Evolutionary conservation across 495 filamentous ascomycete species (phyloP), one percentile per base, ranked within the genome.

Genomic region (Achaetomiella virescens): DNA sequence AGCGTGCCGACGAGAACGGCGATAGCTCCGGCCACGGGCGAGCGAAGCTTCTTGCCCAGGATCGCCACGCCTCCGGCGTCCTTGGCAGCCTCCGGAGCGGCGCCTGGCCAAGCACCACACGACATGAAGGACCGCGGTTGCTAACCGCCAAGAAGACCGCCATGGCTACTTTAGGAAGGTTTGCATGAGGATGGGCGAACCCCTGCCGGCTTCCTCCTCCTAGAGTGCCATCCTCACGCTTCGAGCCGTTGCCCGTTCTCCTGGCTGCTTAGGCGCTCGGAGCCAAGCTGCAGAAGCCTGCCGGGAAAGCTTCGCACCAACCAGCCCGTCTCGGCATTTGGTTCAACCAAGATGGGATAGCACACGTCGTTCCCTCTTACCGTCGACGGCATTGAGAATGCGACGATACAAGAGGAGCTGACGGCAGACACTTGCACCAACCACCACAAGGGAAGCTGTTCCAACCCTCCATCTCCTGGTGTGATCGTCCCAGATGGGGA

Each of bases 131-230:
- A 7, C 33, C 42, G 6, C 41, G 29, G 18, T 40, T 25, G 44
- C 12, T 20, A 25, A 36, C 9, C 31, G 56, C 56, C 57, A 59
- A 59, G 57, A 21, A 20, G 21, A 49, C 40, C 15, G 41, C 42
- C 48, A 46, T 47, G 9, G 42, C 41, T 43, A 42, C 11, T 48
- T 41, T 48, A 53, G 55, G 55, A 58, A 58, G 48, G n/a, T 58
- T 33, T 35, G 22, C 35, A 38, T 52, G 48, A 33, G 14, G 31
- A 52, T 31, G 48, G 20, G 17, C 6, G 15, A 17, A 8, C 48
- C 33, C 40, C 14, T 15, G 20, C 21, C 21, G 17, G 4, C 20
- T 31, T 48, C 45, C 43, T 35, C 21, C 35, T 0, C 7, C 24
- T 24, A 35, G n/a, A 40, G 29, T 51, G 17, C 40, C n/a, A 27